Base-by-base conservation (phyloP, 805 yeast species). In the Myxozyma melibiosi region DNA sequence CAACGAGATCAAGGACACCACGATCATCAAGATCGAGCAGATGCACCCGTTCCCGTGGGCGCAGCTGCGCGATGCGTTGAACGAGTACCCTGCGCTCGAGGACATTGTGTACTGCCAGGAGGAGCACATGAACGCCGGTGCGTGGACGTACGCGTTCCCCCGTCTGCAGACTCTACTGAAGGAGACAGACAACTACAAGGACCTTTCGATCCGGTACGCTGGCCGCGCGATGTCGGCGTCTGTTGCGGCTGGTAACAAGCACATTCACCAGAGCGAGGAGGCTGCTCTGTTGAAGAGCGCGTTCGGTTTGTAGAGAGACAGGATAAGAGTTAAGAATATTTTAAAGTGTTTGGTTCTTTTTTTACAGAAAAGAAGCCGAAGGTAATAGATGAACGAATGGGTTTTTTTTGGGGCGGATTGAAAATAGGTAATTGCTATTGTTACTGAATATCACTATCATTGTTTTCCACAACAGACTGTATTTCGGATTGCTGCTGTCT, bases 201-300 rank as follows among this genome's bases (percentile, higher is more conserved):
- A 78, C 66, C 68, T 75, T 65, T 69, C 70, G 18, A 71, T 87
- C 59, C 85, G 97, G 76, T 94, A 88, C 72, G 95, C 95, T 65
- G 99, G 99, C 71, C 90, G 99, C 82, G 90, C 89, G 72, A 99
- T 99, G 73, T 85, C 92, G 73, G 98, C 98, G 45, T 86, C 96
- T 62, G 96, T 94, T 70, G 99, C 99, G 70, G 96, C 98, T 66
- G 99, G 99, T 76, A 80, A 88, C 62, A 94, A 94, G 84, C 76
- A 84, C 64, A 84, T 84, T 83, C 99, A 94, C 75, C 71, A 74
- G 62, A 85, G 86, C 64, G 96, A 94, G 80, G 98, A 94, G 78
- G 86, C 84, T 66, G 84, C 85, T 37, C 89, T 94, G 80, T 79
- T 92, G 73, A 77, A 79, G 58, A 95, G 88, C 54, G 96, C 86